Evolutionary conservation across 768 basidiomycete species (phyloP).

Genomic region (Suillus lakei): DNA sequence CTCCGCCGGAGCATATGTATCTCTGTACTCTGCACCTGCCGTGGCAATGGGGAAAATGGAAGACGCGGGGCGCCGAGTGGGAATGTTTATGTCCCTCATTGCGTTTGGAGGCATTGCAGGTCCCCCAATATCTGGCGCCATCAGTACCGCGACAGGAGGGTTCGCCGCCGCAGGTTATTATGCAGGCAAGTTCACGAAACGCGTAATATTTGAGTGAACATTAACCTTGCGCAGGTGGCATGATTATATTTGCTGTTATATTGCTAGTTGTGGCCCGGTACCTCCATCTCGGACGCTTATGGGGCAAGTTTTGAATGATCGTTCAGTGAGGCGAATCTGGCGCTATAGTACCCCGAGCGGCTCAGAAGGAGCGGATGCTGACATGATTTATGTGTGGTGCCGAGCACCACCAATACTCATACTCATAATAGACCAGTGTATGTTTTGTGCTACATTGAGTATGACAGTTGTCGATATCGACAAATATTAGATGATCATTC

Average conservation of each 20-base stretch:
- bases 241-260: slow-evolving; percentile 45
- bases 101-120: slow-evolving; percentile 69
- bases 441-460: too few species aligned
- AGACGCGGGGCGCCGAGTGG: slow-evolving; percentile 68
- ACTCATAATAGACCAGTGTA: too few species aligned
- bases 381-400: neutral
- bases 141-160: slow-evolving; percentile 54
- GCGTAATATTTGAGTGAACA: neutral
- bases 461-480: too few species aligned
- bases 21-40: slow-evolving; percentile 58
- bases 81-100: slow-evolving; percentile 65
- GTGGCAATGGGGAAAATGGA: slow-evolving; percentile 61
- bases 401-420: too few species aligned
- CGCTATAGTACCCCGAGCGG: neutral
- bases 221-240: slow-evolving; percentile 33
- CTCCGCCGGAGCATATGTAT: slow-evolving; percentile 64
- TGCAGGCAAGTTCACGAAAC: slow-evolving; percentile 35
- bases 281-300: slow-evolving; percentile 43
- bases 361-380: neutral
- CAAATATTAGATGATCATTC: too few species aligned
- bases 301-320: slow-evolving; percentile 36
- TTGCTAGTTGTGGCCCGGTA: slow-evolving; percentile 46
- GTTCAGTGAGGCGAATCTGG: neutral
- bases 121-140: slow-evolving; percentile 76
- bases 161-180: slow-evolving; percentile 45